These are phyloP conservation scores for Pulveroboletus sp. DNA, from an alignment of 768 basidiomycete species.

Conservation along the genomic window DNA sequence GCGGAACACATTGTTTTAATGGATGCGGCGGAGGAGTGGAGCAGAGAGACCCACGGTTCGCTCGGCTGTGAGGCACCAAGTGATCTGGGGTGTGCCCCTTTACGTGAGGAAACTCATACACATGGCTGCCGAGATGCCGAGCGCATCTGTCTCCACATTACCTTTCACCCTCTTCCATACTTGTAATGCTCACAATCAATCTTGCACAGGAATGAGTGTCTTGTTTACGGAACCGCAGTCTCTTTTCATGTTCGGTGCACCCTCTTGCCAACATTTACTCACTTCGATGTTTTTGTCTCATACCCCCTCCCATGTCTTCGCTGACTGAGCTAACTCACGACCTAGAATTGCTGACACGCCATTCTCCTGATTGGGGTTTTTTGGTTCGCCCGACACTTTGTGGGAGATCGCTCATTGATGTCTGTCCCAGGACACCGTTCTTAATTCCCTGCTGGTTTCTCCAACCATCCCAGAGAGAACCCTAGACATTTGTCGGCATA, in stretches of 20 bases:
- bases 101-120: constrained; percentile 1
- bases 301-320: constrained; percentile 20
- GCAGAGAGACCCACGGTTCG: constrained; percentile 20
- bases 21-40: constrained; percentile 22
- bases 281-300: constrained; percentile 15
- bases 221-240: constrained; percentile 29
- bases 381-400: constrained; percentile 22
- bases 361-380: constrained; percentile 31
- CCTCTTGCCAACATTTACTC: constrained; percentile 10
- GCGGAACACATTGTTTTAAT: constrained; percentile 24
- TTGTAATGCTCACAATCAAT: constrained; percentile 28
- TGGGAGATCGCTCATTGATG: constrained; percentile 8
- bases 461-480: constrained; percentile 30
- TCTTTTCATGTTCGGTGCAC: constrained; percentile 17
- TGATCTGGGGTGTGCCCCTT: constrained; percentile 29
- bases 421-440: constrained; percentile 22
- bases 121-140: constrained; percentile 34
- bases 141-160: constrained; percentile 30
- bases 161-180: constrained; percentile 30
- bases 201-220: constrained; percentile 30
- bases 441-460: constrained; percentile 24
- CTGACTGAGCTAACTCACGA: constrained; percentile 24
- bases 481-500: constrained; percentile 28
- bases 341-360: constrained; percentile 21
- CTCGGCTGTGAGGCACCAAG: constrained; percentile 17